Evolutionary conservation across 805 yeast species (phyloP), one percentile per base, ranked within the genome.

Genomic region (Ogataea methanolica): DNA sequence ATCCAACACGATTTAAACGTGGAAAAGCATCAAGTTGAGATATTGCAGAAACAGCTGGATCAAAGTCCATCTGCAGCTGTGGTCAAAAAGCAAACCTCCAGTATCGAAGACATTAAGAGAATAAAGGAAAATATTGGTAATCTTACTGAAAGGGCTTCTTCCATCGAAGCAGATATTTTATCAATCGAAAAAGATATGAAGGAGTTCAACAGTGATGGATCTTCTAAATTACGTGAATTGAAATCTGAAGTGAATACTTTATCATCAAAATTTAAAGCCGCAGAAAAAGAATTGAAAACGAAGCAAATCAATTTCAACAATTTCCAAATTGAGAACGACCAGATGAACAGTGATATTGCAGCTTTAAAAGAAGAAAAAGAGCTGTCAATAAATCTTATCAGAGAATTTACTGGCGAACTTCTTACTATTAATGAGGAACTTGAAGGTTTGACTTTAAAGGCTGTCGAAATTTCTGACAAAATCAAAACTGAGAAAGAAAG

Each of bases 121-220:
- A 68, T 85, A 21, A 60, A 68, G 17, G 55, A 58, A 5, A 61
- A 66, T 21, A 72, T 83, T 5, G 45, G 54, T 1, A 64, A 64
- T 6, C 72, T 75, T 16, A 60, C 68, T 17, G 53, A 58, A 2
- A 56, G 63, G 15, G 62, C 71, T 4, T 45, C 55, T 1, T 57
- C 56, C 3, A 71, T 70, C 36, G 62, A 70, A 33, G 48, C 47
- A 0, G 85, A 83, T 29, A 76, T 87, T 12, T 54, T 57, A 3
- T 61, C 61, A 7, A 82, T 87, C 45, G 87, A 86, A 59, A 76
- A 70, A 16, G 98, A 94, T 62, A 87, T 90, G 70, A 72, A 75
- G 44, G 98, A 94, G 57, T 92, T 90, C 62, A 80, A 78, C 49
- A 70, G 70, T 39, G 85, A 95, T 62, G 91, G 90, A 56, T 88